A percentile compares a stretch with the other conserved stretches of the same genome.
These are phyloP conservation scores for Ballota nigra DNA, from an alignment of 257 asterid genomes.

Conservation along the genomic window DNA sequence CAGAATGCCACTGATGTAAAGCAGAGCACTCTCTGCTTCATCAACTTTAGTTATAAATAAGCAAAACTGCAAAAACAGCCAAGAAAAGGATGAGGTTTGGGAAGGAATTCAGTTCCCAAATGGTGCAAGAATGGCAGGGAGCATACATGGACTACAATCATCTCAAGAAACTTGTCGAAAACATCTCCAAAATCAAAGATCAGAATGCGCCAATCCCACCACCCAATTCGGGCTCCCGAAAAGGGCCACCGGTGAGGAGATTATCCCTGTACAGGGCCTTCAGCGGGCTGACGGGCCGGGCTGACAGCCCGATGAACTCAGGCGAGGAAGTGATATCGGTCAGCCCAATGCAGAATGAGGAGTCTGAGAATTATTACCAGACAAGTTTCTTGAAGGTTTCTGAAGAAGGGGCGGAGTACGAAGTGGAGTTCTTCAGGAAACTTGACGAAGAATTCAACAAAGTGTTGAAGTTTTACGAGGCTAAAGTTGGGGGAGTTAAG, in stretches of 20 bases:
- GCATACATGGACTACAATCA: slow-evolving; percentile 70
- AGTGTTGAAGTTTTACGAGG: slow-evolving; percentile 46
- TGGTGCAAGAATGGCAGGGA: slow-evolving; percentile 79
- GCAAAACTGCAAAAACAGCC: no score
- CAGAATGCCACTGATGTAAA: not conserved
- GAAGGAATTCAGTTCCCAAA: slow-evolving; percentile 57
- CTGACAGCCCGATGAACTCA: slow-evolving; percentile 5
- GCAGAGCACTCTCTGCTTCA: not conserved
- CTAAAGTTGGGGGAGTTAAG: slow-evolving; percentile 40
- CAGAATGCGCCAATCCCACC: slow-evolving; percentile 11
- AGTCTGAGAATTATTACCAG: slow-evolving; percentile 28
- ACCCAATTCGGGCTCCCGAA: not conserved
- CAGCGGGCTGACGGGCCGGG: slow-evolving; percentile 47
- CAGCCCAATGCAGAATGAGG: slow-evolving; percentile 23
- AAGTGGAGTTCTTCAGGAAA: slow-evolving; percentile 44
- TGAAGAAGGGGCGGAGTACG: slow-evolving; percentile 48
- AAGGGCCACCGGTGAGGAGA: slow-evolving; percentile 32
- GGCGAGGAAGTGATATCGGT: slow-evolving; percentile 54
- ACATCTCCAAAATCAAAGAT: slow-evolving; percentile 23
- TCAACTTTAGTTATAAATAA: no score
- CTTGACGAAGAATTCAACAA: slow-evolving; percentile 71
- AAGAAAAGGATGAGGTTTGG: slow-evolving; percentile 64
- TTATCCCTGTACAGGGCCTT: slow-evolving; percentile 51
- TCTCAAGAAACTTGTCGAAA: slow-evolving; percentile 46
- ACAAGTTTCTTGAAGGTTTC: slow-evolving; percentile 42